Base-by-base conservation (phyloP, 1,139 yeast genomes). In the Wickerhamiella pararugosa region DNA sequence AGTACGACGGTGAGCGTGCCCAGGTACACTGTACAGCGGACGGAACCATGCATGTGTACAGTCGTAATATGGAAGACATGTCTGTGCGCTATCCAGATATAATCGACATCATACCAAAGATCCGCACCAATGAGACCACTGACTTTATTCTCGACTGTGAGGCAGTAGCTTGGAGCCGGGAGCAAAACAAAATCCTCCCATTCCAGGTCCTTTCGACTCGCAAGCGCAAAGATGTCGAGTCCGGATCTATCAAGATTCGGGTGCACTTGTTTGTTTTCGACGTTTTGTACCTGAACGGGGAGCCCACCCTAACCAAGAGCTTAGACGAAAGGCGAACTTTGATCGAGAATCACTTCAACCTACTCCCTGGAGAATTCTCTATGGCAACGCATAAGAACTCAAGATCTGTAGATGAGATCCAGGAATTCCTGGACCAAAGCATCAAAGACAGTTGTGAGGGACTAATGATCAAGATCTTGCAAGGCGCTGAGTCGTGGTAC, bases 91-190 rank as follows among this genome's bases (percentile, higher is more conserved):
- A 90, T 56, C 99, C 99, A 0, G 99, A 90, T 59, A 72, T 90
- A 48, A 66, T 81, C 26, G 69, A 77, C 1, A 75, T 80, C 39
- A 70, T 83, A 25, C 72, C 73, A 32, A 79, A 77, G 39, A 74
- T 84, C 48, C 61, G 76, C 38, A 63, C 61, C 26, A 61, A 64
- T 2, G 56, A 53, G 4, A 63, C 69, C 11, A 56, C 57, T 6
- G 64, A 66, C 40, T 74, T 87, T 60, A 84, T 90, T 45, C 61
- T 90, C 45, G 99, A 90, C 58, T 83, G 96, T 62, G 99, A 90
- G 61, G 96, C 96, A 5, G 98, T 92, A n/a, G 99, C 98, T 0
- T 90, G 95, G 94, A 96, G 90, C 59, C 66, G 79, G 46, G 76
- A 68, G 39, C 67, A 70, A 21, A 61, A 75, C 28, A 82, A 79